These are phyloP conservation scores for Corynespora cassiicola DNA, from an alignment of 2,329 filamentous ascomycete genomes.

Conservation along the genomic window DNA sequence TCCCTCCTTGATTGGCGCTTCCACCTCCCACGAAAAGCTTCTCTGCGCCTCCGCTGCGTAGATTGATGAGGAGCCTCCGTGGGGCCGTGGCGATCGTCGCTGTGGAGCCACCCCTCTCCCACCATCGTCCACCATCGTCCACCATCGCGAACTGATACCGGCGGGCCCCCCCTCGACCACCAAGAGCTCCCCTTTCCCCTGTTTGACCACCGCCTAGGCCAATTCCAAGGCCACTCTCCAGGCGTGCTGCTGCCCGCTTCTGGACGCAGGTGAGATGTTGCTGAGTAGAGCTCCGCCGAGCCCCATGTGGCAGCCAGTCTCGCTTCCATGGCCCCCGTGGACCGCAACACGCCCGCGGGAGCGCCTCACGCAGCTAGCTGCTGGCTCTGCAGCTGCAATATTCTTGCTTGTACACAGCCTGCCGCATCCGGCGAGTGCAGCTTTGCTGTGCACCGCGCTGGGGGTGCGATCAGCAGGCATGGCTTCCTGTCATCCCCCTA, in stretches of 20 bases:
- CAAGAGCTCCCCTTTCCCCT: too few relatives aligned
- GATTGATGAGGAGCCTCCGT: background rate
- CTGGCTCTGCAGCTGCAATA: conserved; percentile 17
- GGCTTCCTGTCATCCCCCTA: conserved; percentile 20
- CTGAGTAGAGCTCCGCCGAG: too few relatives aligned
- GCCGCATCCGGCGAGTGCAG: conserved; percentile 4
- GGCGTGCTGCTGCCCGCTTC: too few relatives aligned
- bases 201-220: too few relatives aligned
- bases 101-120: conserved; percentile 7
- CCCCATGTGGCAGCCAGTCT: too few relatives aligned
- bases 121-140: too few relatives aligned
- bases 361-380: background rate
- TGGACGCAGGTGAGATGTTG: too few relatives aligned
- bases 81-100: conserved; percentile 12
- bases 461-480: conserved; percentile 16
- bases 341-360: background rate
- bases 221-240: too few relatives aligned
- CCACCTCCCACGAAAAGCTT: conserved; percentile 6
- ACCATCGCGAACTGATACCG: conserved; percentile 6
- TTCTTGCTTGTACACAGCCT: conserved; percentile 9
- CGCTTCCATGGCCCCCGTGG: background rate
- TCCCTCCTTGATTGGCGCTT: background rate
- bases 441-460: background rate
- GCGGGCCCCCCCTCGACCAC: too few relatives aligned
- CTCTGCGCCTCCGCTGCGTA: conserved; percentile 1